Evolutionary conservation across 768 basidiomycete species (phyloP), one percentile per base, ranked within the genome.

Genomic region (Floccularia luteovirens): DNA sequence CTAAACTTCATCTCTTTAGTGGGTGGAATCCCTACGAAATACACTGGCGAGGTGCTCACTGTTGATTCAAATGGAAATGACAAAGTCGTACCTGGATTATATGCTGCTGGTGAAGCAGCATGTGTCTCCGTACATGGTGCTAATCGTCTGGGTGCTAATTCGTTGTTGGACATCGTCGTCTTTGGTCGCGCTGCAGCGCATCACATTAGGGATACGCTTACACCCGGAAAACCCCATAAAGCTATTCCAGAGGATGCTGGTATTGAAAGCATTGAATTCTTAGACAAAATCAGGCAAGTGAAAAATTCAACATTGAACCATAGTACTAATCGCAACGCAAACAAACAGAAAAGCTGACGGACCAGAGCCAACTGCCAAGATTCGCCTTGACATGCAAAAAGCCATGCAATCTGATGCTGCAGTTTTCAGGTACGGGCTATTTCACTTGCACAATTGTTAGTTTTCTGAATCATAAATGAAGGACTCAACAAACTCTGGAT

Each of bases 151-250:
- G 96, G 96, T 53, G 96, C 96, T 57, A 99, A 99, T 75, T 99
- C 96, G 16, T 81, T 99, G 20, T 72, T 99, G 50, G 96, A 98
- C 61, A 96, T 98, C 50, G 96, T 98, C 61, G 96, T 98, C 49
- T 99, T 98, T 54, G 96, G 96, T 52, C 92, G 96, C 62, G 94
- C 96, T n/a, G 92, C 89, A 53, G 94, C 96, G 20, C 88, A 96
- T 63, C 96, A 98, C 66, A 98, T 98, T 59, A 82, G 79, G 50
- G 90, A 94, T 41, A 98, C 74, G 30, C 73, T 90, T 43, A 80
- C 82, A 13, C 90, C 92, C 30, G 90, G 91, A 42, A 88, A 83
- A 57, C 79, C 91, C 7, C 96, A 98, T 69, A 90, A 90, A 64
- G 69, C 72, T 43, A 84, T 98, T 47, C 75, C 85, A 30, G 85